Percentiles rank a stretch among this genome's conserved stretches.
Evolutionary conservation across 805 yeast genomes (phyloP).

Genomic region (Ogataea dorogensis): DNA sequence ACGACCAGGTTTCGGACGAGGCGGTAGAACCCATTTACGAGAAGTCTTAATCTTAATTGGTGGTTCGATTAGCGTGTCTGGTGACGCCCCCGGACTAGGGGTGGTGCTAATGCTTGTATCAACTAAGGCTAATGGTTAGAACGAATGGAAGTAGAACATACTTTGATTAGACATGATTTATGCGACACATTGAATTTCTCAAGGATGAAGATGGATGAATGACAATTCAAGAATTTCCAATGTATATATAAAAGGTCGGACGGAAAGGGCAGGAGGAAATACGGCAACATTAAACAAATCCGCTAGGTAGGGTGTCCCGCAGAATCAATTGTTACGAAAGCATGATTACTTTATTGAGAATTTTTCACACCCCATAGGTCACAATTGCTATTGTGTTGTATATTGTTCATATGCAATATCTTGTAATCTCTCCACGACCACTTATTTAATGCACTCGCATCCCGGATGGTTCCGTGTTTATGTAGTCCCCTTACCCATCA

Average conservation of each 20-base stretch:
- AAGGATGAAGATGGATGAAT: conserved; percentile 3
- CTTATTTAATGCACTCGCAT: conserved; percentile 3
- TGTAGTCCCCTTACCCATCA: background rate
- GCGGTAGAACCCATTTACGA: conserved; percentile 81
- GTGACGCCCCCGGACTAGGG: conserved; percentile 15
- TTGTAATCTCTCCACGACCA: conserved; percentile 6
- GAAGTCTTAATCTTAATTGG: conserved; percentile 52
- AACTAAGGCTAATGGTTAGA: conserved; percentile 7
- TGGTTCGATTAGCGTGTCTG: conserved; percentile 10
- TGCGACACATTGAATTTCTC: conserved; percentile 8
- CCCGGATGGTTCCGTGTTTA: conserved; percentile 11
- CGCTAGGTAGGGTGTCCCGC: conserved; percentile 12
- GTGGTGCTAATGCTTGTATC: conserved; percentile 13
- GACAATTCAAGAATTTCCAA: conserved; percentile 6
- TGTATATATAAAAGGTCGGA: conserved; percentile 14
- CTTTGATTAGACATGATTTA: conserved; percentile 11
- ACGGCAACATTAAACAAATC: conserved; percentile 8
- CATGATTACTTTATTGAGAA: conserved; percentile 8
- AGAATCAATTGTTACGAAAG: conserved; percentile 2
- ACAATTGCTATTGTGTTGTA: conserved; percentile 1
- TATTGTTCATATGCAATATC: conserved; percentile 8
- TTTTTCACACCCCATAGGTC: conserved; percentile 9
- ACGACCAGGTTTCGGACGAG: conserved; percentile 75
- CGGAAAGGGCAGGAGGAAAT: conserved; percentile 12
- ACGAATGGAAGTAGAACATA: conserved; percentile 1